Evolutionary conservation across 768 basidiomycete species (phyloP).

Genomic region (Pleurotus pulmonarius): DNA sequence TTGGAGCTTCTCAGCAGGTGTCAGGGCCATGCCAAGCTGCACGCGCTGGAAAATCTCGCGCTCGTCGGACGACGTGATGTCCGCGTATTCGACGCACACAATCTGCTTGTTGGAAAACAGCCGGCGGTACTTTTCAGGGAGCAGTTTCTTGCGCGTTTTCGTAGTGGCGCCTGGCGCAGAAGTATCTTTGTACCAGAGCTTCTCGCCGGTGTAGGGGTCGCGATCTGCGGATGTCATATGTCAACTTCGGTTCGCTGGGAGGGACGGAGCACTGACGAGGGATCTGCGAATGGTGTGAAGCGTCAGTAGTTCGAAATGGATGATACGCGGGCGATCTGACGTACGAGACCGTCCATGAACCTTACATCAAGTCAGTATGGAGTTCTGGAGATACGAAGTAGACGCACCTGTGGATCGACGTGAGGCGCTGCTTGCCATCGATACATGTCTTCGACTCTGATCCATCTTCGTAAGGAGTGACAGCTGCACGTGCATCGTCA

Average conservation of each 20-base stretch:
- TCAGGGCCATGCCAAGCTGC: constrained; percentile 46
- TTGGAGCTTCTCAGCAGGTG: constrained; percentile 52
- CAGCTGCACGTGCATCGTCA: constrained; percentile 43
- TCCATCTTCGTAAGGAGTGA: constrained; percentile 54
- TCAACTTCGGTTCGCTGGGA: not conserved
- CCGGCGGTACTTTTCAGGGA: constrained; percentile 54
- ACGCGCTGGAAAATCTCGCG: constrained; percentile 66
- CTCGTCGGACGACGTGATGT: constrained; percentile 48
- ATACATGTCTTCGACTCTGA: constrained; percentile 53
- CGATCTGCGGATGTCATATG: constrained; percentile 30
- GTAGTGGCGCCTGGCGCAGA: constrained; percentile 15
- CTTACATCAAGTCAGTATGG: constrained; percentile 22
- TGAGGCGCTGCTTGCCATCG: constrained; percentile 72
- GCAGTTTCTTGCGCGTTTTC: constrained; percentile 17
- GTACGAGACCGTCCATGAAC: constrained; percentile 52
- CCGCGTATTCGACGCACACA: constrained; percentile 50
- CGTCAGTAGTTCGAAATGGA: constrained; percentile 4
- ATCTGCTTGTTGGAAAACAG: constrained; percentile 56
- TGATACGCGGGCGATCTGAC: constrained; percentile 20
- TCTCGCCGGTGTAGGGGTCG: constrained; percentile 53
- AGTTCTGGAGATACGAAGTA: not conserved
- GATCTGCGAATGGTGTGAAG: constrained; percentile 26
- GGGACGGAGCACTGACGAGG: constrained; percentile 28
- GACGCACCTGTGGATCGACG: constrained; percentile 57
- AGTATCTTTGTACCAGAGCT: constrained; percentile 45